phyloP scores from a whole-genome alignment of 371 early-diverging fungal species.

The Mortierella sp. region DNA sequence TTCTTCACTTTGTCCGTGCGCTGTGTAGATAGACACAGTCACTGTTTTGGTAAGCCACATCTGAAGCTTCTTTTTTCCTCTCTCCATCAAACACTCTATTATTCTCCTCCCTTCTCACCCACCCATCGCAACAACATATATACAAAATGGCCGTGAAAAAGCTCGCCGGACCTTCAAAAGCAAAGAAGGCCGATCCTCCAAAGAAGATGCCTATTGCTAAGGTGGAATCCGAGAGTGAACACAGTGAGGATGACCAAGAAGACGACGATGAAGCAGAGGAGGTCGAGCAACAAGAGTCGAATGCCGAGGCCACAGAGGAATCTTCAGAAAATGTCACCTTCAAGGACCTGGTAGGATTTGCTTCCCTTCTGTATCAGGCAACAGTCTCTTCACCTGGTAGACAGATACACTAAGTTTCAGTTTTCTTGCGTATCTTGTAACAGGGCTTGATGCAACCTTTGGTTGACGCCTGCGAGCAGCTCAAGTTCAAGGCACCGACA shows the following conservation, averaged over 20 bases:
- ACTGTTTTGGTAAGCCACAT: conserved; percentile 6
- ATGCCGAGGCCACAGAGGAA: conserved; percentile 4
- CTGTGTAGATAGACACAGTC: conserved; percentile 23
- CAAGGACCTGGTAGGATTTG: conserved; percentile 36
- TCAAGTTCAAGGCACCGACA: conserved; percentile 92
- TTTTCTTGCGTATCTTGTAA: neutral
- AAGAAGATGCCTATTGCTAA: conserved; percentile 5
- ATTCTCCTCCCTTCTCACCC: neutral
- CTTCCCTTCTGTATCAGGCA: too few relatives aligned
- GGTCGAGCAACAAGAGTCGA: conserved; percentile 3
- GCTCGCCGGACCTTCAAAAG: conserved; percentile 9
- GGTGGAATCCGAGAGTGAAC: conserved; percentile 10
- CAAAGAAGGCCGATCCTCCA: conserved; percentile 21
- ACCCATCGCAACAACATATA: neutral
- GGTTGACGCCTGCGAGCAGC: conserved; percentile 88
- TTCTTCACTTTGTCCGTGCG: too few relatives aligned
- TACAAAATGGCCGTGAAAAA: conserved; percentile 31
- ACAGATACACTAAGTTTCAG: too few relatives aligned
- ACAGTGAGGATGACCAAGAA: neutral
- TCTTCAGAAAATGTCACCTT: conserved; percentile 39
- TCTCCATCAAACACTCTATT: neutral
- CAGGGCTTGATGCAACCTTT: conserved; percentile 88
- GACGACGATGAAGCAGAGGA: conserved; percentile 16
- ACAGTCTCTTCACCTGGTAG: too few relatives aligned
- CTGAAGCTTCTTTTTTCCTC: conserved; percentile 8